Base-by-base conservation (phyloP, 176 grass and related monocot genomes). In the Metroxylon sagu region DNA sequence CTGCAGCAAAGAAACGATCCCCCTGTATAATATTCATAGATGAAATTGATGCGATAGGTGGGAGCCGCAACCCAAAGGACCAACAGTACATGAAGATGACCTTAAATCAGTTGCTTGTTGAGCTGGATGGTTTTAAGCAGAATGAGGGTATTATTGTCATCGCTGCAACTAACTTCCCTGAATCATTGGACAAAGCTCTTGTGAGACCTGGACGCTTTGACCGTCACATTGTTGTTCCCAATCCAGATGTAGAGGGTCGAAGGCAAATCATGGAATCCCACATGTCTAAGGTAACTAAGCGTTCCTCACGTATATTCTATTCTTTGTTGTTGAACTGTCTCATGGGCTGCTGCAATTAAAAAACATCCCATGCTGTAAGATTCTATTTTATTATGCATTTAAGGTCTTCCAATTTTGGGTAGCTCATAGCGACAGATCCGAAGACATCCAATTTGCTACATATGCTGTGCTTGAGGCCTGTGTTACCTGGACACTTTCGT, bases 61-160 rank as follows among this genome's bases (percentile, higher is more conserved):
- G 92, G 61, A 96, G 83, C 59, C 76, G 92, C 56, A 96, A 96
- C 23, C 92, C 92, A 6, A 96, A 90, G 69, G 92, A 96, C 71
- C 92, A 90, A 49, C 86, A 90, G 69, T 88, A 96, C 67, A 85
- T 90, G 83, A 96, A 96, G 72, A 90, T 96, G 92, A 96, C 92
- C 0, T 69, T 96, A 64, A 96, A 96, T 73, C 92, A 96, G 51
- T 75, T 96, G 71, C 86, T 96, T 53, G 86, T 96, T 56, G 92
- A 96, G 64, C 64, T 96, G 54, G 92, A 96, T 85, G 92, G 92
- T 18, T 96, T 96, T 72, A 96, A 96, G 83, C 83, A 96, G 75
- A 96, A 96, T 60, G 86, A 90, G 4, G 92, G 92, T 5, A 88
- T 96, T 18, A 96, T 96, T 53, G 86, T 96, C 39, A 96, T 96